Evolutionary conservation across 176 grass and related monocot genomes (phyloP).

Genomic region (Lolium perenne): DNA sequence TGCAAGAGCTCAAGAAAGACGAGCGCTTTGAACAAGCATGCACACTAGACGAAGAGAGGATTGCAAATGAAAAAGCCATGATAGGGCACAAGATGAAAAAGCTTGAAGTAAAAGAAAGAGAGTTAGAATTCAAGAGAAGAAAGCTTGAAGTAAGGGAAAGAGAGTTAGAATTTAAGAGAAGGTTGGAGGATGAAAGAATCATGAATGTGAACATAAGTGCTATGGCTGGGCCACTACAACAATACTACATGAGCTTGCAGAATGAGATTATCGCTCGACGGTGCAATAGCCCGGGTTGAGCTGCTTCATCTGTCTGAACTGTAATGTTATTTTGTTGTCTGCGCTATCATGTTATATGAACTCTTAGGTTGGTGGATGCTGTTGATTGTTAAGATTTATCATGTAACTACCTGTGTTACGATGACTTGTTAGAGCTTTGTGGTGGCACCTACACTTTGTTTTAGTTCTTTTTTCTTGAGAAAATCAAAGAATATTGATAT

Average conservation of each 20-base stretch:
- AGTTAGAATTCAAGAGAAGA: conserved; percentile 25
- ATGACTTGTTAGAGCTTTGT: conserved; percentile 8
- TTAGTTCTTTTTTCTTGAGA: conserved; percentile 57
- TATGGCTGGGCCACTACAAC: conserved; percentile 20
- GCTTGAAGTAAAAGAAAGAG: conserved; percentile 18
- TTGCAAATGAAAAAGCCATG: conserved; percentile 14
- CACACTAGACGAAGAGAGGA: conserved; percentile 22
- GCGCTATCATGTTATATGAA: neutral
- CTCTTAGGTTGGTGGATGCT: neutral
- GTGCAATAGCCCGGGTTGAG: conserved; percentile 5
- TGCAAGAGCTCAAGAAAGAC: conserved; percentile 17
- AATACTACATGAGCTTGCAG: conserved; percentile 31
- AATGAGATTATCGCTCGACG: conserved; percentile 23
- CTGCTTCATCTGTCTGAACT: conserved; percentile 21
- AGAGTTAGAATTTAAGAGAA: conserved; percentile 20
- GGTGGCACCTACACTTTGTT: neutral
- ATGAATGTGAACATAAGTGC: conserved; percentile 10
- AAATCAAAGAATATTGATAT: conserved; percentile 70
- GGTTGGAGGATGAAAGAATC: conserved; percentile 26
- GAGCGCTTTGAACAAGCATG: conserved; percentile 20
- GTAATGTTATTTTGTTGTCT: neutral
- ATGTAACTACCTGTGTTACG: neutral
- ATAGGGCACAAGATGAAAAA: conserved; percentile 29
- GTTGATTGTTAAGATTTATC: neutral
- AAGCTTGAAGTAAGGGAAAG: conserved; percentile 31